Conservation (phyloP, 306 rosid species). For the Inga leiocalycina region DNA sequence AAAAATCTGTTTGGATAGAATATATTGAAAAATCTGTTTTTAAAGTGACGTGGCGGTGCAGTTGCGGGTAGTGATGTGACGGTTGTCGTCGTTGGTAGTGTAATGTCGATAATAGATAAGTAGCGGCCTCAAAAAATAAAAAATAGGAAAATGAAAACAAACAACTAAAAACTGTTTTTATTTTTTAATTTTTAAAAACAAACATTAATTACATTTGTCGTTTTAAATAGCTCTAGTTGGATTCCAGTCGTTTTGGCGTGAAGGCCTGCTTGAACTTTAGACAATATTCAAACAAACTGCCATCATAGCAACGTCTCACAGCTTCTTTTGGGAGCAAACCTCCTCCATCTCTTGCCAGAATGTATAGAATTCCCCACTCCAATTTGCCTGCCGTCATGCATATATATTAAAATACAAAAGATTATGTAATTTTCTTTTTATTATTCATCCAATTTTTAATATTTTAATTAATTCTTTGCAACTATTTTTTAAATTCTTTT, state of each 20-base stretch:
- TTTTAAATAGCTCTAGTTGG: neutral
- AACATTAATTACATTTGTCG: neutral
- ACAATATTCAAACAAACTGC: slow-evolving; percentile 83
- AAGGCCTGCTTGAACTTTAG: slow-evolving; percentile 45
- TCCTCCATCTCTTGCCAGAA: slow-evolving; percentile 76
- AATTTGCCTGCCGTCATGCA: slow-evolving; percentile 65
- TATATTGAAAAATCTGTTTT: too few relatives aligned
- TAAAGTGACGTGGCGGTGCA: too few relatives aligned
- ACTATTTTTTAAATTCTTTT: too few relatives aligned
- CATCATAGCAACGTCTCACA: slow-evolving; percentile 71
- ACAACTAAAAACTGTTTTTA: too few relatives aligned
- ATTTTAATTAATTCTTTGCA: neutral
- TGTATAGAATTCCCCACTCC: slow-evolving; percentile 70
- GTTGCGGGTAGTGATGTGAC: too few relatives aligned
- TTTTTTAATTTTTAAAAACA: too few relatives aligned
- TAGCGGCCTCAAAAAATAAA: too few relatives aligned
- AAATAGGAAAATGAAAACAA: too few relatives aligned
- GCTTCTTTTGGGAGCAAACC: slow-evolving; percentile 83
- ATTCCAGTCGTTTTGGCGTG: slow-evolving; percentile 51
- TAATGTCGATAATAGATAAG: too few relatives aligned
- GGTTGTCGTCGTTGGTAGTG: too few relatives aligned
- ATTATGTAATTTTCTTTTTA: neutral
- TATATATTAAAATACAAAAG: neutral
- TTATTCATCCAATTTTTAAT: too few relatives aligned
- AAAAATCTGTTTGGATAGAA: too few relatives aligned